Conservation (phyloP, 257 asterid species). For the Cynanchum wilfordii region DNA sequence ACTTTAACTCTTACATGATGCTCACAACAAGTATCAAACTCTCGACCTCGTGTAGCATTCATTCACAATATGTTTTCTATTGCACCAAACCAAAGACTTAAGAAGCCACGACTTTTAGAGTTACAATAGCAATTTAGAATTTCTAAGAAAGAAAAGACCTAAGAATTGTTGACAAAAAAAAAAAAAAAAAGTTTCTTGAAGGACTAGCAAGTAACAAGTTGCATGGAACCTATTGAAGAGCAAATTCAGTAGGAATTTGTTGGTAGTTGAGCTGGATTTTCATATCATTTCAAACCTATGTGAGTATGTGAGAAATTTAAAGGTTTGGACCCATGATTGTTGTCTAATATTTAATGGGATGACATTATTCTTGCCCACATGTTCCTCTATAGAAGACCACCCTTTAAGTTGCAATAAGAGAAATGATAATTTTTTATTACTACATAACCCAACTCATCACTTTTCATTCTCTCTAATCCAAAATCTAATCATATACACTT, state of each 20-base stretch:
- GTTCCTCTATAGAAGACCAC: not conserved
- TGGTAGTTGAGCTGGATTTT: conserved; percentile 10
- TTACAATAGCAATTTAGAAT: too few species aligned
- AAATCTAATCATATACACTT: not conserved
- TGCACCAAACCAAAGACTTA: too few species aligned
- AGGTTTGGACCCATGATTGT: conserved; percentile 6
- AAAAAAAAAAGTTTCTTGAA: not conserved
- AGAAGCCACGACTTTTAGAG: too few species aligned
- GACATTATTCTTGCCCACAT: not conserved
- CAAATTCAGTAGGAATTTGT: not conserved
- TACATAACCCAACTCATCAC: not conserved
- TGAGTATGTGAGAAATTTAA: not conserved
- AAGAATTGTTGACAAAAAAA: not conserved
- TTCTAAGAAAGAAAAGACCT: too few species aligned
- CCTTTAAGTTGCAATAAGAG: not conserved
- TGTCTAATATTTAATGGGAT: not conserved
- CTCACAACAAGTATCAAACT: too few species aligned
- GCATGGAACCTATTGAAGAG: conserved; percentile 16
- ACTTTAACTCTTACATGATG: too few species aligned
- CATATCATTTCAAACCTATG: conserved; percentile 8
- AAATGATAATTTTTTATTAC: not conserved
- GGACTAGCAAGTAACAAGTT: not conserved
- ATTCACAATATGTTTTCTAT: too few species aligned
- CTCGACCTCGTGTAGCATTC: too few species aligned
- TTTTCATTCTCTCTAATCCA: not conserved